Base-by-base conservation (phyloP, 208 protist species). In the Crithidia brevicula region DNA sequence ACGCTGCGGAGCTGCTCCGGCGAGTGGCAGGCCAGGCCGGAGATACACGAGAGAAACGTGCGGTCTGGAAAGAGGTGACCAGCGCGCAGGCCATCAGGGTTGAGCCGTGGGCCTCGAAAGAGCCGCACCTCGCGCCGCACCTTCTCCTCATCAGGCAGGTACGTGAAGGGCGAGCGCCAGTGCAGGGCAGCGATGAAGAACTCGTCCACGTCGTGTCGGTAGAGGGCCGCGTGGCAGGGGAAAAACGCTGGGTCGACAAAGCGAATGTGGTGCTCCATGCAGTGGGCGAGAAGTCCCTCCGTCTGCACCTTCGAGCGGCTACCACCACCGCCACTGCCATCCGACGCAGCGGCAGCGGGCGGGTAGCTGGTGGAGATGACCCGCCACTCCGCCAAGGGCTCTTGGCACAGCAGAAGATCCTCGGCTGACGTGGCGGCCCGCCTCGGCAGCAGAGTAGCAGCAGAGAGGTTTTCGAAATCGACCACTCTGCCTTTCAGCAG, bases 171-270 rank as follows among this genome's bases (percentile, higher is more conserved):
- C 34, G 76, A 68, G 13, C 73, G 77, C 86, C 86, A 92, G 22
- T 73, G 75, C 31, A 92, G 33, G 3, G 56, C 51, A 7, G 59
- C 60, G 3, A 82, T 15, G 65, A 72, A 72, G 78, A 66, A 58
- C 43, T 23, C 53, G 42, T 82, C 60, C 31, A 43, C n/a, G 59
- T 25, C 9, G 46, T 63, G 5, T 2, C 50, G 45, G 59, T 59
- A 75, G 71, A 92, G 76, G 18, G 76, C 74, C 8, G 43, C 22
- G 52, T 80, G 68, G 31, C 53, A 47, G 18, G 86, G 83, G 45
- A 47, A 72, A 38, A 92, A 92, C 16, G 71, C 38, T 18, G 67
- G 56, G 59, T 92, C 87, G 10, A 90, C 81, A 65, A 88, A 90
- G 5, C 79, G 79, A 15, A 83, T 30, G 36, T 60, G 36, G 28